Evolutionary conservation across 1,284 basidiomycete genomes (phyloP), one percentile per base, ranked within the genome.

Genomic region (Trametes polyzona): DNA sequence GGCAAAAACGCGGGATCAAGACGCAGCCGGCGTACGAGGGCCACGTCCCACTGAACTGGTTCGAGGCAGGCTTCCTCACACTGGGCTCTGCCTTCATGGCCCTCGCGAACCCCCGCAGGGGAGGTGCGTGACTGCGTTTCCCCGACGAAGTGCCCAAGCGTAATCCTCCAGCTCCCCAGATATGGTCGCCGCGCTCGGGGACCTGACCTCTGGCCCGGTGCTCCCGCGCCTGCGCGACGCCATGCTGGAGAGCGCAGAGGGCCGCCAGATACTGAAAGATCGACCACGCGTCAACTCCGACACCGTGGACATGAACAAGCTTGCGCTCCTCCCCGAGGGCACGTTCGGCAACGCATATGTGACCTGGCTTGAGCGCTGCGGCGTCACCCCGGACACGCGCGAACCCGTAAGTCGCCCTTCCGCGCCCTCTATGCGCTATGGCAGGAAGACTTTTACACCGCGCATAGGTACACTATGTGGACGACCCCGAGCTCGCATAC

Each of bases 321-420:
- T 95, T 3, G 80, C 81, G 0, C 71, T 78, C 33, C 80, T 95
- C 41, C 86, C 88, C 1, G 85, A 92, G 53, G 92, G 90, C 2
- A 93, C 92, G 0, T 88, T 98, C 63, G 97, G 96, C 2, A 77
- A 86, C 57, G 87, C 92, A 53, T 99, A 98, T 73, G 81, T 88
- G 54, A 90, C 89, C 52, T 99, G 97, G 96, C 81, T 99, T 4
- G 86, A 93, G 60, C 81, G 88, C 39, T 94, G 93, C 72, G 86
- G 88, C 4, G 90, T 98, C n/a, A 95, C 93, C 1, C 97, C 97
- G 6, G 97, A 99, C 73, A 96, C 96, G 37, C 80, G 96, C 57
- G 92, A 92, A 67, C 89, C 92, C 7, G 96, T 96, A 67, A 65
- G 91, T 73, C 9, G 16, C 16, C 30, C 42, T n/a, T 21, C 48